Evolutionary conservation across 2,329 filamentous ascomycete species (phyloP).

Genomic region (Ceratocystis harringtonii): DNA sequence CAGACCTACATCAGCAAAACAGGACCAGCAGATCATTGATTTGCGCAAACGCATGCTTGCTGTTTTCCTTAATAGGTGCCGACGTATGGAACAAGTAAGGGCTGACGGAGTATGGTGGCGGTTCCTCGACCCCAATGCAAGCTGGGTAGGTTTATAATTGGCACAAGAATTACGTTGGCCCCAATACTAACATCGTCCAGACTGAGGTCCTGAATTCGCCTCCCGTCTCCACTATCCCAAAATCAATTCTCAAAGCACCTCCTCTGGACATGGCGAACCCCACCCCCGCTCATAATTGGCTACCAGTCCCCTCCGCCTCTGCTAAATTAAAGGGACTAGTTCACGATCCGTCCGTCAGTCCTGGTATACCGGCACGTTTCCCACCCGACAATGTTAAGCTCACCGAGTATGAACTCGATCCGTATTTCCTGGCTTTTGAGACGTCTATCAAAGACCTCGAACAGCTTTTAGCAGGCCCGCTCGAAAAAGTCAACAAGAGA

Average conservation of each 20-base stretch:
- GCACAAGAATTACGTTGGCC: constrained; percentile 12
- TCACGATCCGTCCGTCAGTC: constrained; percentile 22
- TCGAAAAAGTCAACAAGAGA: constrained; percentile 91
- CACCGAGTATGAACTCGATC: constrained; percentile 80
- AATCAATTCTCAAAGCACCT: constrained; percentile 88
- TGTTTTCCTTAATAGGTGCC: constrained; percentile 87
- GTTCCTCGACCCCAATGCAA: constrained; percentile 93
- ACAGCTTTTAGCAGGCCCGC: constrained; percentile 71
- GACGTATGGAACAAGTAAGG: constrained; percentile 78
- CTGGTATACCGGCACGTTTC: constrained; percentile 41
- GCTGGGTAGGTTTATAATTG: constrained; percentile 54
- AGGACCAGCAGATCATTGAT: constrained; percentile 94
- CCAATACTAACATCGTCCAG: constrained; percentile 32
- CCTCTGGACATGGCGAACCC: constrained; percentile 90
- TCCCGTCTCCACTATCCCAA: constrained; percentile 79
- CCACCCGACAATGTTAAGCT: constrained; percentile 63
- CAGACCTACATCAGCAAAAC: constrained; percentile 93
- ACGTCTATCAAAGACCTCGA: constrained; percentile 84
- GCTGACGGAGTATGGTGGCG: constrained; percentile 96
- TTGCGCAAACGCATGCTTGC: constrained; percentile 91
- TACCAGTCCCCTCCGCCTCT: constrained; percentile 71
- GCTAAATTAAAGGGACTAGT: constrained; percentile 51
- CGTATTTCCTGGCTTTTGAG: constrained; percentile 91
- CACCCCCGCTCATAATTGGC: constrained; percentile 67
- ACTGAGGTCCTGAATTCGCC: constrained; percentile 90